phyloP scores from a whole-genome alignment of 176 grass and related monocot species.

The Raddia guianensis region DNA sequence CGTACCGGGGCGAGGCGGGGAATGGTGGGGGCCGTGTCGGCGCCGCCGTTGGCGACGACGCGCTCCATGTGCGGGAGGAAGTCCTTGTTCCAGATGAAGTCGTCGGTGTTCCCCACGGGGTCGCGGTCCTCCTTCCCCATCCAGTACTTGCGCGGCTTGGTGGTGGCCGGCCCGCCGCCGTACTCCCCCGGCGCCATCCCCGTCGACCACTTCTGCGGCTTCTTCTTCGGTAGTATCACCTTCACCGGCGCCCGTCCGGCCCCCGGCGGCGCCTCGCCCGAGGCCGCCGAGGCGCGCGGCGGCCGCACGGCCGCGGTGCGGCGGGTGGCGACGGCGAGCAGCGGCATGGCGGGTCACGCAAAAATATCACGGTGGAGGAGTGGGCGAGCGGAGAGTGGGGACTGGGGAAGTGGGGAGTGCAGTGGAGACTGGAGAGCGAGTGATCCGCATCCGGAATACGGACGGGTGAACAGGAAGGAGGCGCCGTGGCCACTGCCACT shows the following conservation, averaged over 20 bases:
- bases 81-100: constrained; percentile 99
- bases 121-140: constrained; percentile 84
- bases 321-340: constrained; percentile 48
- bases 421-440: background rate
- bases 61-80: constrained; percentile 79
- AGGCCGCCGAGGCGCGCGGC: constrained; percentile 39
- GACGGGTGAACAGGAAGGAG: constrained; percentile 41
- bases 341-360: constrained; percentile 39
- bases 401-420: no score
- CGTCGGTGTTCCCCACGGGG: constrained; percentile 79
- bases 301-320: constrained; percentile 30
- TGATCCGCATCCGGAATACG: constrained; percentile 37
- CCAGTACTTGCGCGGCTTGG: constrained; percentile 88
- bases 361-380: constrained; percentile 44
- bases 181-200: constrained; percentile 84
- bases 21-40: constrained; percentile 45
- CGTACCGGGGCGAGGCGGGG: constrained; percentile 41
- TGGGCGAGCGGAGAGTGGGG: background rate
- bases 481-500: background rate
- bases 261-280: constrained; percentile 40
- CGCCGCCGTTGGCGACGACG: constrained; percentile 59
- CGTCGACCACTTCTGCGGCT: constrained; percentile 90
- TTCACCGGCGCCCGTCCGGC: constrained; percentile 50
- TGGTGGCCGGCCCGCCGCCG: constrained; percentile 71
- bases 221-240: constrained; percentile 87